Evolutionary conservation across 768 basidiomycete species (phyloP), one percentile per base, ranked within the genome.

Genomic region (Suillus brevipes): DNA sequence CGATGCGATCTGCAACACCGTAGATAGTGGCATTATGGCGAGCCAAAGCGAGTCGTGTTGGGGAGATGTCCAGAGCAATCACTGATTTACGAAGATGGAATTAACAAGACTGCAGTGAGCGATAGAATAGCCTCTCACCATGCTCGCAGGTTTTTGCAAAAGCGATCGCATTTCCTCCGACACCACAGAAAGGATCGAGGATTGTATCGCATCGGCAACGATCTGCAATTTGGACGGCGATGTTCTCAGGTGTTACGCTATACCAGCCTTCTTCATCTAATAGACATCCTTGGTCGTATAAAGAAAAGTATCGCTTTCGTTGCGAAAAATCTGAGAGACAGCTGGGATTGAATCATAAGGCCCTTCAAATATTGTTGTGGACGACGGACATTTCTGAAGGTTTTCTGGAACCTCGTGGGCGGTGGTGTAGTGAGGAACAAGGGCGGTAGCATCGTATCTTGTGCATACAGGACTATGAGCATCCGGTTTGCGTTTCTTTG

Each of bases 181-280:
- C 96, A 1, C 97, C 97, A 72, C 96, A 98, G 75, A 99, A 99
- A 0, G 95, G 94, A 73, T 99, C 97, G 42, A 97, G 82, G 65
- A 97, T 82, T 4, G 89, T 89, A 66, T 87, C 87, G 67, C 90
- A 94, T 9, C 91, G 85, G 80, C 97, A 97, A 28, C 96, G 82
- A 69, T 97, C 91, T 0, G 97, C 97, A 53, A 98, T 98, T 74
- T 94, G 95, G 65, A 86, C 78, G 9, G 96, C 97, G n/a, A 99
- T 87, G 45, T 83, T 83, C 71, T 99, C 95, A 0, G 97, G 97
- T 0, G 97, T 99, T 65, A 99, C 90, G 66, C 92, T 95, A 78
- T 91, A 99, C 97, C 96, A 98, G n/a, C 97, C 97, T 74, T 97
- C 94, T 68, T 92, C 87, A 68, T 99, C 97, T 13, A 99, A 80